Conservation (phyloP, 371 early-diverging fungal species). For the Apophysomyces trapeziformis region DNA sequence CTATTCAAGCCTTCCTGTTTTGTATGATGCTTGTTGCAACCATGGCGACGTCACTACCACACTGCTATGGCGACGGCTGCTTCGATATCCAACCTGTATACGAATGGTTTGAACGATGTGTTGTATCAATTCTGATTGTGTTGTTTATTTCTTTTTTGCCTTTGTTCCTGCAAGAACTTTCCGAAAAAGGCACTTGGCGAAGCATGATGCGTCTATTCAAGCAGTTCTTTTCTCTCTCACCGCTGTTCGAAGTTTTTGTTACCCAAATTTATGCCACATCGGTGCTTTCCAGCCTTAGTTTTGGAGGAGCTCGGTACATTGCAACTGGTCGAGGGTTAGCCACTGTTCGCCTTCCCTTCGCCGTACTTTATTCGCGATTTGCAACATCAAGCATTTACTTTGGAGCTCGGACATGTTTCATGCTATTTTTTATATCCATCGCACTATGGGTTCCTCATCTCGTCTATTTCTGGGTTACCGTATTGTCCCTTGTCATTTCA, state of each 20-base stretch:
- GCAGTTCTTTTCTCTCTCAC: conserved; percentile 84
- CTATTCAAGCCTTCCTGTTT: conserved; percentile 84
- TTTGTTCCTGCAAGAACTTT: conserved; percentile 83
- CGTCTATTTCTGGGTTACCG: conserved; percentile 87
- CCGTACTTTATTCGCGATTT: conserved; percentile 79
- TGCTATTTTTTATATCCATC: conserved; percentile 78
- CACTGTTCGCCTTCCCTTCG: conserved; percentile 82
- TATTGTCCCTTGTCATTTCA: conserved; percentile 70
- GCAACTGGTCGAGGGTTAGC: conserved; percentile 92
- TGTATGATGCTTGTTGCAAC: conserved; percentile 78
- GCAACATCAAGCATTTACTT: conserved; percentile 83
- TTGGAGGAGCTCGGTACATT: conserved; percentile 88
- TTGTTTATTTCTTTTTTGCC: conserved; percentile 87
- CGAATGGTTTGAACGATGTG: conserved; percentile 83
- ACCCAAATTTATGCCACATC: conserved; percentile 89
- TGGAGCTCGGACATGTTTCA: conserved; percentile 75
- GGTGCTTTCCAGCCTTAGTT: conserved; percentile 80
- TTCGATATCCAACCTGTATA: conserved; percentile 73
- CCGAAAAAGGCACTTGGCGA: conserved; percentile 83
- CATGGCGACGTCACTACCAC: conserved; percentile 66
- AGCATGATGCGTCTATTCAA: conserved; percentile 76
- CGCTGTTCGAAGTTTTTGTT: conserved; percentile 89
- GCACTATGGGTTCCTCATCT: conserved; percentile 77
- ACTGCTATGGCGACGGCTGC: conserved; percentile 60
- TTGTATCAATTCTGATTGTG: conserved; percentile 79